Conservation (phyloP, 768 basidiomycete genomes). For the Macrolepiota dolichaula region DNA sequence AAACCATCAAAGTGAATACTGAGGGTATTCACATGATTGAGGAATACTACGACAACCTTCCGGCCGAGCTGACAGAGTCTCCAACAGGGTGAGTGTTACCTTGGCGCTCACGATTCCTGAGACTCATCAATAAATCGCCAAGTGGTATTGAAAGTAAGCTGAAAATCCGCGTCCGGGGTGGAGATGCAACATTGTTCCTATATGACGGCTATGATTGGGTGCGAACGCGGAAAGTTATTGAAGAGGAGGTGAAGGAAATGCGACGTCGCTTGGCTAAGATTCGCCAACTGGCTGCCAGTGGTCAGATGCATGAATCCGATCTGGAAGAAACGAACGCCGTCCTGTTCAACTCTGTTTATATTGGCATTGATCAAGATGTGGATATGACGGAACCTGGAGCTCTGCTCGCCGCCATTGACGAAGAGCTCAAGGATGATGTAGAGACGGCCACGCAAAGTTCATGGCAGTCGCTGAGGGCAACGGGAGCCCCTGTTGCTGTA, state of each 20-base stretch:
- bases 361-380: slow-evolving; percentile 80
- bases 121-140: neutral
- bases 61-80: slow-evolving; percentile 48
- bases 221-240: slow-evolving; percentile 80
- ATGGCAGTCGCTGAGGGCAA: slow-evolving; percentile 81
- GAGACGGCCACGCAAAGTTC: slow-evolving; percentile 81
- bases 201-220: slow-evolving; percentile 97
- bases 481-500: slow-evolving; percentile 23
- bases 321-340: slow-evolving; percentile 70
- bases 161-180: slow-evolving; percentile 55
- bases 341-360: slow-evolving; percentile 92
- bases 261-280: slow-evolving; percentile 84
- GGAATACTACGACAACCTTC: slow-evolving; percentile 67
- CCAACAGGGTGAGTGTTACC: slow-evolving; percentile 40
- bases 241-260: slow-evolving; percentile 86
- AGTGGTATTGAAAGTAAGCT: slow-evolving; percentile 35
- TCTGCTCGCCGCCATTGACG: slow-evolving; percentile 88
- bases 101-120: neutral
- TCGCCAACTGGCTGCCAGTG: slow-evolving; percentile 85
- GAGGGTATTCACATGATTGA: slow-evolving; percentile 67
- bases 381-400: slow-evolving; percentile 73
- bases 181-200: slow-evolving; percentile 65
- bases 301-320: slow-evolving; percentile 79
- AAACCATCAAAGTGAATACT: slow-evolving; percentile 75
- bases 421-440: slow-evolving; percentile 74